Evolutionary conservation across 345 rosid genomes (phyloP).

Genomic region (Psidium guajava): DNA sequence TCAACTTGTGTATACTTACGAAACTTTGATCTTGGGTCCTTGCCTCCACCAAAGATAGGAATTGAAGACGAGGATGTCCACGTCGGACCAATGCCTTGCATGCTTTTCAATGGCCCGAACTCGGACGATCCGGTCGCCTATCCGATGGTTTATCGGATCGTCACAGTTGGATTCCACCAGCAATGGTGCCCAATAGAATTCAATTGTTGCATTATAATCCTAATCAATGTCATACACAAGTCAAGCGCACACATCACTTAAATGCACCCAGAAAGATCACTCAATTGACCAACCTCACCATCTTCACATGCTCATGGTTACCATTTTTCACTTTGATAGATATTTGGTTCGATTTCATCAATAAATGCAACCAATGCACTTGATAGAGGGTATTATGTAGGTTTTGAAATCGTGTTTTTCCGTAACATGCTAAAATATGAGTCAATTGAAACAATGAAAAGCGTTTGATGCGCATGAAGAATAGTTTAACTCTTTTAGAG

Average conservation of each 20-base stretch:
- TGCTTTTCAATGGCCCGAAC: conserved; percentile 72
- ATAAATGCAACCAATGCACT: background rate
- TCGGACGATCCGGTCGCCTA: conserved; percentile 54
- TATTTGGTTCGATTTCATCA: background rate
- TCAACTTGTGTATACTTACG: conserved; percentile 34
- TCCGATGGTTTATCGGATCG: conserved; percentile 63
- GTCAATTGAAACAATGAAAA: background rate
- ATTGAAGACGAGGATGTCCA: conserved; percentile 65
- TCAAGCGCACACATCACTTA: background rate
- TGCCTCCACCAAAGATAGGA: conserved; percentile 95
- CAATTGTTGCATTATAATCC: conserved; percentile 82
- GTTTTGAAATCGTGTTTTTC: background rate
- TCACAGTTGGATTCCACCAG: conserved; percentile 92
- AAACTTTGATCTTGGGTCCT: conserved; percentile 43
- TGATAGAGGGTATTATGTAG: background rate
- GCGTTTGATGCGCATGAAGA: background rate
- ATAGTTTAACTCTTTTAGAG: background rate
- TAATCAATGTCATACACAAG: conserved; percentile 2
- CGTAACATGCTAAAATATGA: background rate
- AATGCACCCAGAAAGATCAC: background rate
- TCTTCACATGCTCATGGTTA: background rate
- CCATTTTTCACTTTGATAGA: background rate
- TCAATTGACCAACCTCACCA: background rate
- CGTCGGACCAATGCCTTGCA: conserved; percentile 67
- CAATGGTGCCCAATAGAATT: conserved; percentile 90